These are phyloP conservation scores for Rhizopogon roseolus DNA, from an alignment of 768 basidiomycete genomes.

Conservation along the genomic window DNA sequence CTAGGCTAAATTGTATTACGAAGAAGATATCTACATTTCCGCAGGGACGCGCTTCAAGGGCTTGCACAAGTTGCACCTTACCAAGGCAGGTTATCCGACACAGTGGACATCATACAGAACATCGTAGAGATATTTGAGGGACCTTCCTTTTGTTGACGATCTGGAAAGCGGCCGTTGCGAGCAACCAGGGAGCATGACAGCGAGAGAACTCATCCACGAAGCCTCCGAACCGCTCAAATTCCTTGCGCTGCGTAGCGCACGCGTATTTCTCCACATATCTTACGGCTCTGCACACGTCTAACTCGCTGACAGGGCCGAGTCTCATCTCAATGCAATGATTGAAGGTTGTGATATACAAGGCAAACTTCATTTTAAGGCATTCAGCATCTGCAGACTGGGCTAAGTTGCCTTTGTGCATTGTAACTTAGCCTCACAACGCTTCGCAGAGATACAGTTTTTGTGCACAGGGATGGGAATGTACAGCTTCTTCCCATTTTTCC, in stretches of 20 bases:
- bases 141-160: neutral
- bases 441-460: neutral
- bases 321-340: neutral
- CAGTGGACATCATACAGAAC: neutral
- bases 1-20: neutral
- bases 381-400: no score
- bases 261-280: neutral
- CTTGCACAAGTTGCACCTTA: neutral
- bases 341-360: no score
- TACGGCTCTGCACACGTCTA: neutral
- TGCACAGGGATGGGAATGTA: neutral
- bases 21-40: neutral
- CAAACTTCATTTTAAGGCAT: no score
- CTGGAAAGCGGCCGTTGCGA: neutral
- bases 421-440: neutral
- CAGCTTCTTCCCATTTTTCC: neutral
- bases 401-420: no score
- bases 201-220: neutral
- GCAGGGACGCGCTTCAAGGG: neutral
- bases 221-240: neutral
- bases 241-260: neutral
- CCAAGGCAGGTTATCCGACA: neutral
- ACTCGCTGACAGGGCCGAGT: neutral
- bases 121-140: neutral
- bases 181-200: neutral